Conservation (phyloP, 2,329 filamentous ascomycete species). For the Waltergamsia citrina region DNA sequence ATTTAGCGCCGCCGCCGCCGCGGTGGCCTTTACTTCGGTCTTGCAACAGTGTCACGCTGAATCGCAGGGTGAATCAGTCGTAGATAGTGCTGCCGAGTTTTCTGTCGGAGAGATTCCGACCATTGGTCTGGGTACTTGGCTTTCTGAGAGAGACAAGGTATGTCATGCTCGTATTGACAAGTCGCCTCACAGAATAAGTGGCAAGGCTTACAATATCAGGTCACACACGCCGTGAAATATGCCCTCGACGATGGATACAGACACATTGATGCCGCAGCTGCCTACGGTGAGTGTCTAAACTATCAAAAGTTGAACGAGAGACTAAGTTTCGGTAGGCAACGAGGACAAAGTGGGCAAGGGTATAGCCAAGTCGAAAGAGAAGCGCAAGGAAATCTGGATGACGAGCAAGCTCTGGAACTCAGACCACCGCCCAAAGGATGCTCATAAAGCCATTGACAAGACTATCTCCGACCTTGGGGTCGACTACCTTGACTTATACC, state of each 20-base stretch:
- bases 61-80: too few species aligned
- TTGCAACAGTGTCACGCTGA: too few species aligned
- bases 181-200: too few species aligned
- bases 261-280: conserved; percentile 4
- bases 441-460: conserved; percentile 10
- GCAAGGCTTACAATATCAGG: neutral
- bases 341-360: conserved; percentile 25
- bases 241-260: conserved; percentile 3
- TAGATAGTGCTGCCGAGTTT: too few species aligned
- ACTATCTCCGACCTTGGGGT: conserved; percentile 2
- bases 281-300: conserved; percentile 2
- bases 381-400: conserved; percentile 26
- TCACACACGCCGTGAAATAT: conserved; percentile 2
- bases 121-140: conserved; percentile 5
- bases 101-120: conserved; percentile 3
- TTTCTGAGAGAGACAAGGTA: conserved; percentile 2
- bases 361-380: conserved; percentile 21
- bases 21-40: too few species aligned
- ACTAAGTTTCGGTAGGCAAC: conserved; percentile 12
- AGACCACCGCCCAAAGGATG: conserved; percentile 31
- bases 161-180: neutral
- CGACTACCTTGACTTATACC: conserved; percentile 4
- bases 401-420: conserved; percentile 53
- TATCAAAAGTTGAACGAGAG: neutral
- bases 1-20: too few species aligned